Evolutionary conservation across 2,329 filamentous ascomycete species (phyloP), one percentile per base, ranked within the genome.

Genomic region (Ceratocystis cubensis): DNA sequence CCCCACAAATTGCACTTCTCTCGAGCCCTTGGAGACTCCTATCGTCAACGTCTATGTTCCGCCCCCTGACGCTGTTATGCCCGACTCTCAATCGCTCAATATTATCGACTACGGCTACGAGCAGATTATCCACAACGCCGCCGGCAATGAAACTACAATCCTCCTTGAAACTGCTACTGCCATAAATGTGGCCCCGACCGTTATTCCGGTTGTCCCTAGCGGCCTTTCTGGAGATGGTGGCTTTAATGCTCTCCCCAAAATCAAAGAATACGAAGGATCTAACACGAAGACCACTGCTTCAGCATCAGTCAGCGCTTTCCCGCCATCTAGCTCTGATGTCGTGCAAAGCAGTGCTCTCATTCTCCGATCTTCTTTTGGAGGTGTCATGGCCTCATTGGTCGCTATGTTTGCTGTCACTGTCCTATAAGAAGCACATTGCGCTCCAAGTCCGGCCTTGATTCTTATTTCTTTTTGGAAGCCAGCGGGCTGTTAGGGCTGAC

Each of bases 41-140:
- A 66, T 68, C 50, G 50, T 68, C 45, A 67, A 67, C 33, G 64
- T 64, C 20, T 67, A 59, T 45, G 62, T 48, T 44, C 33, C 64
- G 20, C 64, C 68, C 17, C 33, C 57, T n/a, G 59, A 28, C 17
- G 50, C 45, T n/a, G 44, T 56, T 1, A 41, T 67, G 48, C 50
- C 62, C n/a, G 66, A 64, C 8, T 44, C 59, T 30, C 56, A 17
- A n/a, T 50, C 41, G n/a, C 20, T 61, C 7, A 61, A 53, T 13
- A 53, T 53, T 7, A 44, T 64, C 44, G 59, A 67, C 56, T 63
- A 41, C 41, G 22, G 59, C 28, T 46, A 65, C 50, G 25, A 59
- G 20, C 44, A 57, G 30, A 37, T 45, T 37, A 65, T 57, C 28
- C 53, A 50, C 28, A 22, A 56, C 30, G 63, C 48, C 7, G 63